Conservation (phyloP, 2,329 filamentous ascomycete species). For the Aspergillus uvarum region DNA sequence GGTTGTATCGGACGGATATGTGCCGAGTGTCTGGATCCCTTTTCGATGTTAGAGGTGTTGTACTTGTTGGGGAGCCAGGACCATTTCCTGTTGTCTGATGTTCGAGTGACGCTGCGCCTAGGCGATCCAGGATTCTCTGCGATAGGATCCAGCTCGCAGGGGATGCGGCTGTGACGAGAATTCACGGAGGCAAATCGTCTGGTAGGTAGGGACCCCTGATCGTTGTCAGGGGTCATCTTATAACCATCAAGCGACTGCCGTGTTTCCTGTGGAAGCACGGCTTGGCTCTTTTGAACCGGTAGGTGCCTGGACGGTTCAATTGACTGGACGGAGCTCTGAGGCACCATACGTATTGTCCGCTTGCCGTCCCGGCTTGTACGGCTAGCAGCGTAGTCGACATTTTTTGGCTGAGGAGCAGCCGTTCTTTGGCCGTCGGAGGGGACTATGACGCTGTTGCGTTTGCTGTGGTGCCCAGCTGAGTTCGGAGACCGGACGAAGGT, state of each 20-base stretch:
- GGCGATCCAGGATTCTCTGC: conserved; percentile 41
- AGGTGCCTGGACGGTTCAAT: conserved; percentile 52
- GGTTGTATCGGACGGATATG: conserved; percentile 26
- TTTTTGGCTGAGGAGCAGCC: conserved; percentile 9
- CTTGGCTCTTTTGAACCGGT: conserved; percentile 52
- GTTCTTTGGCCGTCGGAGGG: background rate
- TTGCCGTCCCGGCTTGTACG: conserved; percentile 27
- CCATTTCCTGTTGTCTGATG: conserved; percentile 44
- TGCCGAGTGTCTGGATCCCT: conserved; percentile 20
- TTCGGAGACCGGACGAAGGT: conserved; percentile 14
- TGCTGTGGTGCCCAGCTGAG: conserved; percentile 49
- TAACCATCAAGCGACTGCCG: conserved; percentile 9
- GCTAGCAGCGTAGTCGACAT: conserved; percentile 5
- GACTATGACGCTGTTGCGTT: conserved; percentile 47
- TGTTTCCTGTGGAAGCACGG: background rate
- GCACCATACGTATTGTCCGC: conserved; percentile 59
- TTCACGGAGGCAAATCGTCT: conserved; percentile 19
- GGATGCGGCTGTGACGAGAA: conserved; percentile 29
- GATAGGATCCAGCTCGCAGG: conserved; percentile 43
- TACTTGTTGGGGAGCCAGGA: conserved; percentile 46
- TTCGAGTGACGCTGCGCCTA: conserved; percentile 23
- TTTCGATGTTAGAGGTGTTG: conserved; percentile 26
- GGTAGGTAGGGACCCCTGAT: background rate
- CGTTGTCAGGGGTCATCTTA: conserved; percentile 19
- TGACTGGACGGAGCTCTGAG: conserved; percentile 50